Evolutionary conservation across 2,329 filamentous ascomycete genomes (phyloP).

Genomic region (Fusarium sp.): DNA sequence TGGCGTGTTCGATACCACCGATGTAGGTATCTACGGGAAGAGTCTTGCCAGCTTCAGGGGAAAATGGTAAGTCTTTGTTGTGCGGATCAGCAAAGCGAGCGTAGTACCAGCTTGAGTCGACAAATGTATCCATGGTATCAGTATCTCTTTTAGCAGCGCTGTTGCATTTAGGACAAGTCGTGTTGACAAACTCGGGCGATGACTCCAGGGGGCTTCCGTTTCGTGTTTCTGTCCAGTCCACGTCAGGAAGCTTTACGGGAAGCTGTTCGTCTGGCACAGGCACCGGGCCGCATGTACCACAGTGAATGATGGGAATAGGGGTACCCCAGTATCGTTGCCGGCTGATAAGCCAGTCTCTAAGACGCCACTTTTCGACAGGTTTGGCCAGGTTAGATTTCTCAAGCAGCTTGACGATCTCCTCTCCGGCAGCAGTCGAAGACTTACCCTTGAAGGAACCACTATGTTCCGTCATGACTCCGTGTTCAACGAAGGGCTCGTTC

Average conservation of each 20-base stretch:
- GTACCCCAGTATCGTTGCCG: conserved; percentile 94
- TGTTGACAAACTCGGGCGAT: conserved; percentile 78
- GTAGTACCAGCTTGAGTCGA: conserved; percentile 95
- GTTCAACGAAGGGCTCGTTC: conserved; percentile 69
- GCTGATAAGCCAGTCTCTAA: conserved; percentile 91
- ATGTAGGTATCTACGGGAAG: conserved; percentile 90
- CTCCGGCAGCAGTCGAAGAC: conserved; percentile 69
- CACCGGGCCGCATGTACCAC: conserved; percentile 78
- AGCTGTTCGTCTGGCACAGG: conserved; percentile 81
- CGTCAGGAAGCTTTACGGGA: conserved; percentile 78
- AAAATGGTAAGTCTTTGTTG: conserved; percentile 71
- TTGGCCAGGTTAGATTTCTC: conserved; percentile 68
- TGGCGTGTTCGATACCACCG: conserved; percentile 90
- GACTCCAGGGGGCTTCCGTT: conserved; percentile 81
- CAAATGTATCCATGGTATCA: conserved; percentile 96
- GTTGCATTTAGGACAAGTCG: conserved; percentile 78
- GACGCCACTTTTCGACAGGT: conserved; percentile 77
- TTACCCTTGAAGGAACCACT: conserved; percentile 74
- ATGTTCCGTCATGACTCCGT: conserved; percentile 74
- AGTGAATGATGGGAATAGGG: conserved; percentile 90
- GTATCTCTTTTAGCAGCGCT: conserved; percentile 81
- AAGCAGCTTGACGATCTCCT: conserved; percentile 68
- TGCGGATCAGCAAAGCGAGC: conserved; percentile 80
- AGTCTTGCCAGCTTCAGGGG: conserved; percentile 64
- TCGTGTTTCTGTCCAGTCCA: conserved; percentile 75